A percentile compares a stretch with the other conserved stretches of the same genome.
Evolutionary conservation across 108 stramenopile species (phyloP).

Genomic region (Aurantiochytrium sp.): DNA sequence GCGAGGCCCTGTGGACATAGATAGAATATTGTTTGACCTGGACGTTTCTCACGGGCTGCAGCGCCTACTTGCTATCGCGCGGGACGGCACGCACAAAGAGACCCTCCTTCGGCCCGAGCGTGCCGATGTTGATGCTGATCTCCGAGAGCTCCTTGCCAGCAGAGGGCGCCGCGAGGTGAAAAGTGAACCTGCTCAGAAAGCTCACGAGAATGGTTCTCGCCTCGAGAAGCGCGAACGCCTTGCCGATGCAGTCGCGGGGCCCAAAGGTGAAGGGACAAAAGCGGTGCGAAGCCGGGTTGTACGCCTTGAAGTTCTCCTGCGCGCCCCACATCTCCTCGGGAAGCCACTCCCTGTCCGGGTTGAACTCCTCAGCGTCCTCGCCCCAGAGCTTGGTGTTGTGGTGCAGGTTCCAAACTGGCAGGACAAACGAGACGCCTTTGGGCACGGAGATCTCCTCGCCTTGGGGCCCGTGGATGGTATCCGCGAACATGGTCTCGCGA

Average conservation of each 20-base stretch:
- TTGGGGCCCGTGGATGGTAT: not conserved
- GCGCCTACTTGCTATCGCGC: too few species aligned
- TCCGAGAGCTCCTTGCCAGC: not conserved
- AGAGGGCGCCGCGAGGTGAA: not conserved
- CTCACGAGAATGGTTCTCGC: not conserved
- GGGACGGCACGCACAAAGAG: not conserved
- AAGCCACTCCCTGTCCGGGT: not conserved
- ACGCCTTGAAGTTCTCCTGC: not conserved
- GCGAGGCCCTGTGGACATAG: too few species aligned
- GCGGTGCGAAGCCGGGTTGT: not conserved
- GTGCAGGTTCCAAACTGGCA: slow-evolving; percentile 7
- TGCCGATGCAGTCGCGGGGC: slow-evolving; percentile 20
- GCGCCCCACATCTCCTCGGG: slow-evolving; percentile 16
- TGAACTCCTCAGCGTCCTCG: not conserved
- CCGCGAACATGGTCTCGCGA: not conserved
- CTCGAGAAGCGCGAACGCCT: not conserved
- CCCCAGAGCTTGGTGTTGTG: slow-evolving; percentile 12
- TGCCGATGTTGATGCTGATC: slow-evolving; percentile 19
- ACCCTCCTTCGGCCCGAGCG: not conserved
- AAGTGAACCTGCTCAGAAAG: not conserved
- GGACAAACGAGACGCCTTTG: not conserved
- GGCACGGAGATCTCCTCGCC: not conserved
- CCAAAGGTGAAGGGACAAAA: slow-evolving; percentile 26
- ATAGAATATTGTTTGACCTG: too few species aligned
- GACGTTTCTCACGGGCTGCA: too few species aligned